phyloP scores from a whole-genome alignment of 441 rosid genomes.

The Populus trichocarpa region DNA sequence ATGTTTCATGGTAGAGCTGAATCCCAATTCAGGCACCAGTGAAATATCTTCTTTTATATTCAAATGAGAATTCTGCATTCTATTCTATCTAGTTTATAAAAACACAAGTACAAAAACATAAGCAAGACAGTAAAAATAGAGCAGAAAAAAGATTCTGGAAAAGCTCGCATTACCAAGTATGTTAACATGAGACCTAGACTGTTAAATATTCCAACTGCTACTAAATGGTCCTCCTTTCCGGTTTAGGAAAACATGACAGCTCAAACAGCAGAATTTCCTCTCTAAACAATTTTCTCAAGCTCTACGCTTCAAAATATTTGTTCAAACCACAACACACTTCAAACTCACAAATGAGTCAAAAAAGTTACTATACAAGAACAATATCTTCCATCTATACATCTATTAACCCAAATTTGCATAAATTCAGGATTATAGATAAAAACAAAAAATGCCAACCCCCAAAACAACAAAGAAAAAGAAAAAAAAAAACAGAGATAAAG shows the following conservation, averaged over 20 bases:
- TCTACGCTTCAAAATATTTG: not conserved
- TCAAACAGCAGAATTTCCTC: not conserved
- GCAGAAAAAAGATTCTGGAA: not conserved
- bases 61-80: not conserved
- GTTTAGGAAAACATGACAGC: not conserved
- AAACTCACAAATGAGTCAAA: not conserved
- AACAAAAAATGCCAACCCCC: not conserved
- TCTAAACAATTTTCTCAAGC: not conserved
- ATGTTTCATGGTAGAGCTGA: not conserved
- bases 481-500: too few relatives aligned
- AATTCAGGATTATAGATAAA: not conserved
- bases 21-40: not conserved
- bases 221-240: not conserved
- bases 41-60: not conserved
- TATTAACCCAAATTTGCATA: not conserved
- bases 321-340: not conserved
- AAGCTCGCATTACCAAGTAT: not conserved
- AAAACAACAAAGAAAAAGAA: too few relatives aligned
- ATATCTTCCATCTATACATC: not conserved
- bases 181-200: not conserved
- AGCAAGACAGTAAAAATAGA: too few relatives aligned
- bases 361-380: not conserved
- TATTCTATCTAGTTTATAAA: too few relatives aligned
- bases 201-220: not conserved
- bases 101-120: too few relatives aligned